Evolutionary conservation across 257 asterid genomes (phyloP), one percentile per base, ranked within the genome.

Genomic region (Plectranthus barbatus): DNA sequence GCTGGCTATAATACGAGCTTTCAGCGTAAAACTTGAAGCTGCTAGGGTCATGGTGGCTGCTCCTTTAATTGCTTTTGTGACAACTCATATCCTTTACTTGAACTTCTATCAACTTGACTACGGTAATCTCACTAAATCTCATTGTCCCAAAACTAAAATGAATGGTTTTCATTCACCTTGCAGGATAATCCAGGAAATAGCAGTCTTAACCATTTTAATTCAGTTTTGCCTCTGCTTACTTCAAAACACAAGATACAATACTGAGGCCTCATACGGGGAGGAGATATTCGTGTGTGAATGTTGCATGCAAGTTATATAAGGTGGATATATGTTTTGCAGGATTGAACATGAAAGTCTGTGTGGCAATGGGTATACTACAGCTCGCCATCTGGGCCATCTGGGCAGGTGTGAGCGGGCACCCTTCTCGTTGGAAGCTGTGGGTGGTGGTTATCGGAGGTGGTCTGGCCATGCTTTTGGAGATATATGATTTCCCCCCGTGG

Each of bases 31-130:
- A 44, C 70, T 75, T 21, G 97, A 90, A 75, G 97, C 97, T 64
- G 80, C 84, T 24, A 80, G 97, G 83, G 90, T 90, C 80, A 87
- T 90, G 95, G 81, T 87, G 70, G 80, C 95, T 29, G 94, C 97
- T 62, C 97, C 94, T 10, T 44, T 90, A 56, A 44, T 90, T 36
- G 95, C 95, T 46, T 84, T 86, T 36, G 62, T 84, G 70, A 74
- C 83, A 9, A 89, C 95, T 58, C 96, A 89, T 68, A 82, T 89
- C 77, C 67, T 89, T 75, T 88, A 80, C 70, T 62, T 88, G 77
- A 88, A 86, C 74, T 78, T 83, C 51, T 88, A 84, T 48, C 77
- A 80, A 7, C 72, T 88, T 37, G 85, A 86, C 76, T 76, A 80
- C 20, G 87, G 95, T 88, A 77, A 73, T 80, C 33, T 60, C 71